Conservation (phyloP, 768 basidiomycete species). For the Boletus speciosus region DNA sequence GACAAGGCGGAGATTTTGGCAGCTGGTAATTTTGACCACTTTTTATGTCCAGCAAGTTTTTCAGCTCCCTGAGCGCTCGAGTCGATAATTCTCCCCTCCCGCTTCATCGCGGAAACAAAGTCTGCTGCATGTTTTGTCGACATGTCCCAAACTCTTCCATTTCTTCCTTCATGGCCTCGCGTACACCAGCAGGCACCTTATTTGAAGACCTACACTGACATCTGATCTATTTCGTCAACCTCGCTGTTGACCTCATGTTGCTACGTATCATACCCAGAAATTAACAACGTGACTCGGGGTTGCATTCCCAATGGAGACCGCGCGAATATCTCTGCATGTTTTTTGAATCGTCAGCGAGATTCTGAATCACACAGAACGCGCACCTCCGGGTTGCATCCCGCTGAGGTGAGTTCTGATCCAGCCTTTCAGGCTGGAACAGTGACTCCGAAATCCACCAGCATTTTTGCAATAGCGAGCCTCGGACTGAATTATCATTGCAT, state of each 20-base stretch:
- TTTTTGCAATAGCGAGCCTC: too few species aligned
- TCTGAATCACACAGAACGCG: too few species aligned
- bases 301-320: constrained; percentile 36
- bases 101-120: constrained; percentile 68
- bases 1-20: too few species aligned
- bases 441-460: too few species aligned
- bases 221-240: not conserved
- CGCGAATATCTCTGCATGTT: too few species aligned
- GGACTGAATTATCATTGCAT: too few species aligned
- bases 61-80: constrained; percentile 87
- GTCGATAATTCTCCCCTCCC: constrained; percentile 65
- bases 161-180: constrained; percentile 59
- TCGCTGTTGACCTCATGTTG: not conserved
- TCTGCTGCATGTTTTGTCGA: constrained; percentile 50
- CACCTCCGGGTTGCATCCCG: too few species aligned
- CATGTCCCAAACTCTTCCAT: constrained; percentile 45
- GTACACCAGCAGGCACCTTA: constrained; percentile 91
- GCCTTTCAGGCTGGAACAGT: too few species aligned
- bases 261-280: constrained; percentile 83
- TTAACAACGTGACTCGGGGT: constrained; percentile 58
- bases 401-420: too few species aligned
- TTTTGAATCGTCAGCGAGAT: too few species aligned
- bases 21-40: too few species aligned
- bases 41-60: too few species aligned
- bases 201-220: constrained; percentile 52